Evolutionary conservation across 345 rosid species (phyloP).

Genomic region (Leavenworthia alabamica): DNA sequence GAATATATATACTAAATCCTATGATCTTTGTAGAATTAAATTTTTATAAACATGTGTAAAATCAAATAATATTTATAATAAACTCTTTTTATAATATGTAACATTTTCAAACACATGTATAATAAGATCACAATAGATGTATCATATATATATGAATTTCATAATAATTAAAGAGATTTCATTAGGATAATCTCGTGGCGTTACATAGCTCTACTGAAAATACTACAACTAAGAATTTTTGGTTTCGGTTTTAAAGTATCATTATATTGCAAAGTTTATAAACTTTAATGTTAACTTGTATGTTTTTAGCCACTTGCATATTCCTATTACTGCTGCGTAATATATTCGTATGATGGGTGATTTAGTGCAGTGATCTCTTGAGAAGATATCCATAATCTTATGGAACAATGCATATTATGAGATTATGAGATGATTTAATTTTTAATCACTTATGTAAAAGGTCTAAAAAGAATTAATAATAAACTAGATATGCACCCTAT

Average conservation of each 20-base stretch:
- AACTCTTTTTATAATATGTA: background rate
- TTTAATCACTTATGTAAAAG: background rate
- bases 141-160: background rate
- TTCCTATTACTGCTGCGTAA: background rate
- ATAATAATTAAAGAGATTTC: background rate
- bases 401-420: constrained; percentile 3
- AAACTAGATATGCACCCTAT: background rate
- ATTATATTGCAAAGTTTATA: background rate
- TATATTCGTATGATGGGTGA: background rate
- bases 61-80: too few species aligned
- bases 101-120: background rate
- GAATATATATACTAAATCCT: background rate
- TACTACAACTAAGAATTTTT: background rate
- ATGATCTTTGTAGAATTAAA: background rate
- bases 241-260: background rate
- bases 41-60: background rate
- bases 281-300: background rate
- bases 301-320: background rate
- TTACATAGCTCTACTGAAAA: background rate
- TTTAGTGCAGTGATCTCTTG: constrained; percentile 12
- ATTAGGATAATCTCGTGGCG: background rate
- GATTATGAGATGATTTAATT: constrained; percentile 2
- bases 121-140: background rate
- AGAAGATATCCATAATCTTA: background rate
- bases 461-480: constrained; percentile 1